A percentile compares a stretch with the other conserved stretches of the same genome.
Conservation (phyloP, 768 basidiomycete species). For the Lactarius akahatsu region DNA sequence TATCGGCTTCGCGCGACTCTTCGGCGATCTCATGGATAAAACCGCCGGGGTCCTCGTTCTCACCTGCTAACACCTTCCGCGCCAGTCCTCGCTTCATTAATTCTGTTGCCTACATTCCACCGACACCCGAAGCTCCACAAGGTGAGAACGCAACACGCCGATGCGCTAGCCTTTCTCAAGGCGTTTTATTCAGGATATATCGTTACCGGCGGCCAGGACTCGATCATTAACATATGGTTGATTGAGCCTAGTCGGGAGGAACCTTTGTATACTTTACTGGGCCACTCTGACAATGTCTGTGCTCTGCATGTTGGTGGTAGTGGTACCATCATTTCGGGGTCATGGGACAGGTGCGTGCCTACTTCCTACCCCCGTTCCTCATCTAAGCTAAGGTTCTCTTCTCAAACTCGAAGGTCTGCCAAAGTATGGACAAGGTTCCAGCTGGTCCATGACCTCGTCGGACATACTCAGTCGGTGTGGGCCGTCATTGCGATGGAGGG, state of each 20-base stretch:
- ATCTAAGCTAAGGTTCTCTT: not conserved
- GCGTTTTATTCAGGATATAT: constrained; percentile 51
- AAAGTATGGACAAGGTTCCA: constrained; percentile 89
- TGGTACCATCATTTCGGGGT: constrained; percentile 86
- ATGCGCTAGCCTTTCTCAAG: constrained; percentile 23
- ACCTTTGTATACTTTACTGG: constrained; percentile 79
- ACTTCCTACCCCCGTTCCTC: not conserved
- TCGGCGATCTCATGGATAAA: constrained; percentile 86
- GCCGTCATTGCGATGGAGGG: constrained; percentile 80
- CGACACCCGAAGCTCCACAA: constrained; percentile 60
- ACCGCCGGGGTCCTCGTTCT: constrained; percentile 50
- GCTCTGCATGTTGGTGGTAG: constrained; percentile 67
- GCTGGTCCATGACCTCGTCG: constrained; percentile 69
- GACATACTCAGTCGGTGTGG: constrained; percentile 93
- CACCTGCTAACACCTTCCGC: constrained; percentile 51
- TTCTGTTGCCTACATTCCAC: constrained; percentile 70
- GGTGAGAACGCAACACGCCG: constrained; percentile 44
- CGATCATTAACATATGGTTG: constrained; percentile 80
- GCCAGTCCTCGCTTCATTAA: constrained; percentile 78
- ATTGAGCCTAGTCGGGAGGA: constrained; percentile 60
- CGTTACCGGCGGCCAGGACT: constrained; percentile 87
- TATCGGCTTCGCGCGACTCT: constrained; percentile 90
- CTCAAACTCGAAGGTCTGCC: constrained; percentile 69
- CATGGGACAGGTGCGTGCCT: constrained; percentile 86
- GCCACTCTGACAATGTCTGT: constrained; percentile 91